Evolutionary conservation across 441 rosid species (phyloP), one percentile per base, ranked within the genome.

Genomic region (Corymbia calophylla): DNA sequence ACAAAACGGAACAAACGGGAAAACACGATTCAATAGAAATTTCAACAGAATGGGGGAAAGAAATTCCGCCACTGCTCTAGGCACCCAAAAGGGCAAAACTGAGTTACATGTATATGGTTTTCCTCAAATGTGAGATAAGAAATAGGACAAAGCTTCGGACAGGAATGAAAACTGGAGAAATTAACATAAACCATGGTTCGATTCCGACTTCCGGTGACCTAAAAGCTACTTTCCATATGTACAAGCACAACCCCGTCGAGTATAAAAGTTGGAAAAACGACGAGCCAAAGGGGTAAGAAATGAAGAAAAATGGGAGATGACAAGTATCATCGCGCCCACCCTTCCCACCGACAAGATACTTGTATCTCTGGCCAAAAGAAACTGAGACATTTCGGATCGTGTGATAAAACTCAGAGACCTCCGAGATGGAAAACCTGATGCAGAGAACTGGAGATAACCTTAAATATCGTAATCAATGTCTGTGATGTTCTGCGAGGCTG

Each of bases 381-480:
- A 77, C n/a, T 39, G 6, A 44, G n/a, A 23, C 82, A 39, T 7
- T 7, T 39, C 23, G 84, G 49, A 39, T 39, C 29, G 9, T 21
- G 84, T 39, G 39, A 73, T 5, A n/a, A 39, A 73, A 39, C 84
- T 77, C 85, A 82, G 77, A 86, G 87, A 87, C 56, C 89, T 73
- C 86, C 19, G 31, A 48, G 58, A 88, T 88, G 90, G 80, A 21
- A 54, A 21, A 55, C 77, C 70, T 35, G 0, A 77, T 82, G 80
- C 15, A 23, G 49, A 8, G n/a, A 47, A 73, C 48, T 23, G 25
- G 82, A 39, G 23, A 23, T 62, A 44, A 44, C 15, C 55, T 94
- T 94, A 95, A 90, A 97, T 91, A 90, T 95, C 96, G 77, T 97
- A 97, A 92, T 98, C 99, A 47, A 98, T 94, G 92, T 97, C 98